Evolutionary conservation across 2,329 filamentous ascomycete species (phyloP), one percentile per base, ranked within the genome.

Genomic region (Beauveria brongniartii): DNA sequence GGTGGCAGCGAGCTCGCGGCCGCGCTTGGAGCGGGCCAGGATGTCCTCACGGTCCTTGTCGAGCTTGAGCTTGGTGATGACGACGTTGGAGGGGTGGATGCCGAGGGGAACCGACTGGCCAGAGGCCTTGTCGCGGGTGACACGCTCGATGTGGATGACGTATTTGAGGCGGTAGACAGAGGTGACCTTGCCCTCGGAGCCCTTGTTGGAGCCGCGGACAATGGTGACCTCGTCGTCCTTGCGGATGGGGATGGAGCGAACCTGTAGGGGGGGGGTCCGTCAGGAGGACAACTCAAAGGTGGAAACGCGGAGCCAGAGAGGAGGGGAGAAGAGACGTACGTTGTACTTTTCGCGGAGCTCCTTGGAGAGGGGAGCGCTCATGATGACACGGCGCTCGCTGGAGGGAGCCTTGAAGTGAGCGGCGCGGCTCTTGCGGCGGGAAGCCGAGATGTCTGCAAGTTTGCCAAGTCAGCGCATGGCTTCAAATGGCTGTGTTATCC

Each of bases 281-380:
- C 26, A 24, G 51, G 24, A 12, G 9, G 22, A 30, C 5, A n/a
- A 28, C 5, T 37, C 34, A 37, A 37, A 37, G 34, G 16, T 24
- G 22, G 16, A n/a, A 37, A 16, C 8, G 1, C 5, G 46, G 46
- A 14, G 30, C 5, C 14, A n/a, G 44, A 43, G n/a, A 3, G 16
- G n/a, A 3, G 16, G n/a, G 5, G 59, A 30, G 20, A 10, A 7
- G 40, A 37, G 61, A 77, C 89, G 70, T 85, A 97, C 94, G 80
- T 96, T 96, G 90, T 99, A 90, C 88, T 99, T 94, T 82, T 96
- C 92, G 77, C 92, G 89, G 77, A 99, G 87, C 84, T 99, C 94
- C 86, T 96, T 96, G 84, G 85, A 90, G 71, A 97, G 86, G 73
- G 91, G 90, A 70, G 94, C 92, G 83, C 89, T 93, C 92, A 99